A percentile compares a stretch with the other conserved stretches of the same genome.
Conservation (phyloP, 306 rosid species). For the Ormosia semicastrata region DNA sequence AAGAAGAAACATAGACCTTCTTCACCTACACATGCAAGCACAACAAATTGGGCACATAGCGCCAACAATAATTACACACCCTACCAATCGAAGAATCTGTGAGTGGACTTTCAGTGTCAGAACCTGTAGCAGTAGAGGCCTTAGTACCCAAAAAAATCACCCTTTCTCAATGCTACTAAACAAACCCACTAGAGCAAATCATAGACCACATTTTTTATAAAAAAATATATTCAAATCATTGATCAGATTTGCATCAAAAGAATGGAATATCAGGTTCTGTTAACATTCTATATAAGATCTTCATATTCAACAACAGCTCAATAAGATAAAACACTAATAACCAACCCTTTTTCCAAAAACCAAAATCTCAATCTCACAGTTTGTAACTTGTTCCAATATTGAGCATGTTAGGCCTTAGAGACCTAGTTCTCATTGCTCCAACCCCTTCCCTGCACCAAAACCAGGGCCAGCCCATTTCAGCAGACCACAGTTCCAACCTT, state of each 20-base stretch:
- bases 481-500: constrained; percentile 48
- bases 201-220: no score
- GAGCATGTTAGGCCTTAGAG: constrained; percentile 82
- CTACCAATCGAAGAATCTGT: neutral
- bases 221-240: constrained; percentile 1
- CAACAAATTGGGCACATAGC: neutral
- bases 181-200: neutral
- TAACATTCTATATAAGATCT: neutral
- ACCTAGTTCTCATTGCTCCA: constrained; percentile 69
- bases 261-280: neutral
- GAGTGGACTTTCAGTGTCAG: constrained; percentile 34
- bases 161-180: neutral
- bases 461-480: constrained; percentile 47
- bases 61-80: neutral
- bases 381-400: neutral
- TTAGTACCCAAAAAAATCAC: neutral
- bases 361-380: neutral
- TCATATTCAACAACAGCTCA: neutral
- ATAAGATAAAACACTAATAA: neutral
- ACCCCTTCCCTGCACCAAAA: constrained; percentile 51
- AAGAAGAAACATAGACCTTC: neutral
- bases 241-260: neutral
- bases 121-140: neutral
- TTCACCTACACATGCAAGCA: neutral
- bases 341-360: neutral